These are phyloP conservation scores for Sporodiniella umbellata DNA, from an alignment of 371 early-diverging fungal species.

Conservation along the genomic window DNA sequence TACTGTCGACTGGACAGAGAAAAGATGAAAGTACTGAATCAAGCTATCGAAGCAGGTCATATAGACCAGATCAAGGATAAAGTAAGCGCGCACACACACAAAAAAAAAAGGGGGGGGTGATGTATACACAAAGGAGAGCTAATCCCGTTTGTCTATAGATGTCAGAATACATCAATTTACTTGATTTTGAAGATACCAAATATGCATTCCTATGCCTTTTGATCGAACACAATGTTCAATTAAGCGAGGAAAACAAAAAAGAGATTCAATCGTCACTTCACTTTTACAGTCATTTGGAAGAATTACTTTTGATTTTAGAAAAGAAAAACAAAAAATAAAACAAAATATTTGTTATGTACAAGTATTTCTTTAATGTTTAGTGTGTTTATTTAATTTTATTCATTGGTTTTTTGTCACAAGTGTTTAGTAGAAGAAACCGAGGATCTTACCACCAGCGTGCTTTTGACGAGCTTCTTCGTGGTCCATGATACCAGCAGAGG, in stretches of 20 bases:
- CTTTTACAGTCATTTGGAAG: conserved; percentile 27
- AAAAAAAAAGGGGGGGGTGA: too few species aligned
- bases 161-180: conserved; percentile 8
- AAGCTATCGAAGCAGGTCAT: conserved; percentile 9
- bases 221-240: conserved; percentile 1
- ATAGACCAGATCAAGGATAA: conserved; percentile 12
- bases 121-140: too few species aligned
- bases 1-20: conserved; percentile 40
- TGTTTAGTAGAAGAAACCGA: conserved; percentile 79
- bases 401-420: background rate
- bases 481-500: conserved; percentile 99
- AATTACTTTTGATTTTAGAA: conserved; percentile 1
- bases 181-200: conserved; percentile 33
- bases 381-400: conserved; percentile 1
- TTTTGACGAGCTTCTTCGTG: conserved; percentile 99
- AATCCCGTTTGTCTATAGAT: too few species aligned
- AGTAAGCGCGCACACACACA: too few species aligned
- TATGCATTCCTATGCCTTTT: conserved; percentile 15
- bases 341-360: too few species aligned
- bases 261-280: conserved; percentile 17
- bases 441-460: conserved; percentile 99
- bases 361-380: too few species aligned
- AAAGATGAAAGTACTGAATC: conserved; percentile 17
- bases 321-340: background rate
- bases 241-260: conserved; percentile 17